Evolutionary conservation across 805 yeast species (phyloP).

Genomic region (Saccharomycopsis capsularis): DNA sequence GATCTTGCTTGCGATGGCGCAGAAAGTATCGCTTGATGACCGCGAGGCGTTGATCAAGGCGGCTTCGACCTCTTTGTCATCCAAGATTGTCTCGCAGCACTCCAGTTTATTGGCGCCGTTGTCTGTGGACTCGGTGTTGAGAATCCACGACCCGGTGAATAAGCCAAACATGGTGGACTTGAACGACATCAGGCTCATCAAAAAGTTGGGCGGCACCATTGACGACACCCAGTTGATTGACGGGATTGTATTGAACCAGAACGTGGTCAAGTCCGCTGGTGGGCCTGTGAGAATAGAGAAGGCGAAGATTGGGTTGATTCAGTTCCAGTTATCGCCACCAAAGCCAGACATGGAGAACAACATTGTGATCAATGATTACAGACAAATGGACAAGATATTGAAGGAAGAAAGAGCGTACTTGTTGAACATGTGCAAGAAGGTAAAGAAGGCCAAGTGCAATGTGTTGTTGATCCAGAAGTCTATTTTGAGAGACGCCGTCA

Average conservation of each 20-base stretch:
- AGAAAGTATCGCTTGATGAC: slow-evolving; percentile 70
- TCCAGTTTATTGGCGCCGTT: slow-evolving; percentile 81
- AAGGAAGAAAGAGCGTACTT: slow-evolving; percentile 97
- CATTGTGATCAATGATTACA: slow-evolving; percentile 93
- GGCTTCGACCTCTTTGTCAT: slow-evolving; percentile 87
- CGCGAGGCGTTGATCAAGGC: slow-evolving; percentile 82
- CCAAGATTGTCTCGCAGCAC: slow-evolving; percentile 93
- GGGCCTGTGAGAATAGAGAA: slow-evolving; percentile 94
- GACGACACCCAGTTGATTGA: slow-evolving; percentile 91
- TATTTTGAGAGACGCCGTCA: slow-evolving; percentile 91
- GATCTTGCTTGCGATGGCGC: slow-evolving; percentile 77
- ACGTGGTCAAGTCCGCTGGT: slow-evolving; percentile 82
- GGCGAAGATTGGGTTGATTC: slow-evolving; percentile 84
- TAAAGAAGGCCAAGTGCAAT: slow-evolving; percentile 95
- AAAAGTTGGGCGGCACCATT: slow-evolving; percentile 95
- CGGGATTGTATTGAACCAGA: slow-evolving; percentile 92
- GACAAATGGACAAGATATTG: slow-evolving; percentile 98
- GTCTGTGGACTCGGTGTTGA: slow-evolving; percentile 88
- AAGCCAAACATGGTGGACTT: slow-evolving; percentile 55
- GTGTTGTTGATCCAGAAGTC: slow-evolving; percentile 86
- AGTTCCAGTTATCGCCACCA: slow-evolving; percentile 93
- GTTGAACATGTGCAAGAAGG: slow-evolving; percentile 89
- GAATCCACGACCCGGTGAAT: slow-evolving; percentile 48
- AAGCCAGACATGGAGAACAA: slow-evolving; percentile 97
- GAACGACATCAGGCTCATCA: slow-evolving; percentile 79